Conservation (phyloP, 2,329 filamentous ascomycete genomes). For the Neurospora sp. region DNA sequence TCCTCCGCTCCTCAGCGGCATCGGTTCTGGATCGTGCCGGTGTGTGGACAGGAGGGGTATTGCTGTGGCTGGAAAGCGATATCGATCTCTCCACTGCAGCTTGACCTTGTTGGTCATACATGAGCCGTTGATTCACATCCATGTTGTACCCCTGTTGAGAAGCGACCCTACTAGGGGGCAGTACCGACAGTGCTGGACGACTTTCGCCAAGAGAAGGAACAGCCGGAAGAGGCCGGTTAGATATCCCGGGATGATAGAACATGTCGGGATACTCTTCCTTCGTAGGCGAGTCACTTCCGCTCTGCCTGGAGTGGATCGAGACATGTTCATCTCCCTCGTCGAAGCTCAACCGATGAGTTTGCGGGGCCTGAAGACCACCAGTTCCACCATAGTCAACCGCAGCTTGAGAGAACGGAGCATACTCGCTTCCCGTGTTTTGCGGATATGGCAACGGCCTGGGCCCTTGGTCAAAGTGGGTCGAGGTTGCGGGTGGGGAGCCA, state of each 20-base stretch:
- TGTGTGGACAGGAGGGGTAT: conserved; percentile 65
- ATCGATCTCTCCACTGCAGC: conserved; percentile 59
- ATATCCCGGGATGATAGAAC: conserved; percentile 83
- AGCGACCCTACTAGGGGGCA: conserved; percentile 32
- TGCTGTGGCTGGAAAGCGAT: conserved; percentile 73
- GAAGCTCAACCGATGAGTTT: conserved; percentile 67
- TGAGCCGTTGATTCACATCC: conserved; percentile 34
- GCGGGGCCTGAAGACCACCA: conserved; percentile 75
- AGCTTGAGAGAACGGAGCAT: conserved; percentile 44
- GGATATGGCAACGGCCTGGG: conserved; percentile 39
- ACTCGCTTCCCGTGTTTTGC: conserved; percentile 27
- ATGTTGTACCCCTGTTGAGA: conserved; percentile 40
- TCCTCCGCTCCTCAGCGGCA: conserved; percentile 61
- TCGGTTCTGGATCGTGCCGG: conserved; percentile 93
- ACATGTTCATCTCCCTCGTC: conserved; percentile 81
- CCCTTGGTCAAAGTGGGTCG: conserved; percentile 29
- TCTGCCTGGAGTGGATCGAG: conserved; percentile 45
- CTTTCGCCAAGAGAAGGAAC: conserved; percentile 54
- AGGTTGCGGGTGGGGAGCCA: conserved; percentile 30
- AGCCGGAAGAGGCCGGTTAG: conserved; percentile 52
- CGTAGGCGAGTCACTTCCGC: conserved; percentile 53
- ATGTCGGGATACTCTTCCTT: conserved; percentile 76
- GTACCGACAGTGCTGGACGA: conserved; percentile 34
- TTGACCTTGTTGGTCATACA: conserved; percentile 27
- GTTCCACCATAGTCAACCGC: conserved; percentile 81